These are phyloP conservation scores for Tremella mesenterica DNA, from an alignment of 768 basidiomycete genomes.

Conservation along the genomic window DNA sequence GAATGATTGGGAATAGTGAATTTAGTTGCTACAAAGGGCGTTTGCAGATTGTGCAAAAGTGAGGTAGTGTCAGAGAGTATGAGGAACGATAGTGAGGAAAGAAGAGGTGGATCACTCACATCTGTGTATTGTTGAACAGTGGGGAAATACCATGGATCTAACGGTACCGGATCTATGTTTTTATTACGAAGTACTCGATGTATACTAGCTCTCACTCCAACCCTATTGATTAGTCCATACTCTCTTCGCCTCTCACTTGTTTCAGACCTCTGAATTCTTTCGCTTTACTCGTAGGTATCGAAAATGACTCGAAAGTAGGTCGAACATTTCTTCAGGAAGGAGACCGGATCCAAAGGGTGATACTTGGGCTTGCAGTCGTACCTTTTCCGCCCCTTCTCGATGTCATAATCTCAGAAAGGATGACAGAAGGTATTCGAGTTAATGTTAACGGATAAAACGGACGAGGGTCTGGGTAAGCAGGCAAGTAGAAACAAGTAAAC, in stretches of 20 bases:
- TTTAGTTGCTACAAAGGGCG: too few relatives aligned
- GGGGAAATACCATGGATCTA: constrained; percentile 83
- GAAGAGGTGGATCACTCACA: constrained; percentile 42
- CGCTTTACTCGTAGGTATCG: too few relatives aligned
- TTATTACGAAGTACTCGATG: constrained; percentile 51
- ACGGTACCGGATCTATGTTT: constrained; percentile 54
- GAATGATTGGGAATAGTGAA: too few relatives aligned
- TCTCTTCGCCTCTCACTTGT: too few relatives aligned
- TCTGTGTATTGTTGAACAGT: constrained; percentile 58
- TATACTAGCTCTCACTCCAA: constrained; percentile 55
- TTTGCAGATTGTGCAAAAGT: background rate
- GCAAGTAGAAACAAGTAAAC: constrained; percentile 6
- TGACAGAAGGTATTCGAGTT: background rate
- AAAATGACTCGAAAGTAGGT: too few relatives aligned
- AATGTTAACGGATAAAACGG: background rate
- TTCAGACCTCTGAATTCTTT: too few relatives aligned
- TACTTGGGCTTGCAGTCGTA: too few relatives aligned
- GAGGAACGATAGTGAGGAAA: background rate
- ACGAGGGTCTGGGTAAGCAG: background rate
- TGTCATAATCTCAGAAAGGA: background rate
- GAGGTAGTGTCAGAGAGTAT: background rate
- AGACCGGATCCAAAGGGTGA: too few relatives aligned
- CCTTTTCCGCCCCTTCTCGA: too few relatives aligned
- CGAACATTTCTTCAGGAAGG: too few relatives aligned
- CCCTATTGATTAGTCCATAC: constrained; percentile 13